Evolutionary conservation across 2,329 filamentous ascomycete genomes (phyloP), one percentile per base, ranked within the genome.

Genomic region (Phialocephala sp.): DNA sequence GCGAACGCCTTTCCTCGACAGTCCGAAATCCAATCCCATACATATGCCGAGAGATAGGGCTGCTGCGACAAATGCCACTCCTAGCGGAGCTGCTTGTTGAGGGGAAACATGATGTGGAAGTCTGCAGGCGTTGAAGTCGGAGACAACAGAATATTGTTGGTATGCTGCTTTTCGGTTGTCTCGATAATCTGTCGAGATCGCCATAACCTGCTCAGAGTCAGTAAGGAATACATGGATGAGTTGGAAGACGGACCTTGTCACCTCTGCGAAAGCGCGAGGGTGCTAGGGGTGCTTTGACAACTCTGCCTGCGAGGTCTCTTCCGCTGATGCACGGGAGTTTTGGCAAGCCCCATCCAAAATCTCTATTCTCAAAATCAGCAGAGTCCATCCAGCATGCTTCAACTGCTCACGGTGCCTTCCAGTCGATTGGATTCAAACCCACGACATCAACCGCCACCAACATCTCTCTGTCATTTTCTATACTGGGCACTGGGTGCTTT

Each of bases 391-490:
- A 12, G 80, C 83, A 71, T 85, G 60, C 83, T 83, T 77, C 91
- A 91, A 87, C 87, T 92, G 81, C 86, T 72, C 79, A 91, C 89
- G 89, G 87, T 66, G 87, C 84, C 79, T 93, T 93, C 91, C 91
- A 93, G 76, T 93, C 91, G 63, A 93, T 90, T 0, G 91, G 91
- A 72, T 93, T 93, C 43, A 93, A 78, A 0, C 91, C 90, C 71
- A 92, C 60, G 8, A 67, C 72, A 43, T 84, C 79, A 1, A 87
- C 84, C 73, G 84, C 85, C n/a, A 92, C 83, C 5, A 92, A 78
- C 5, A 91, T 79, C 72, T 92, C 73, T 57, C 66, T 77, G 71
- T 92, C 89, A 87, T 52, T 79, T 78, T 59, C 80, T 76, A 81
- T 70, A 1, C 72, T 76, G 14, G 86, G 86, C 6, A 87, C 75